Evolutionary conservation across 306 rosid genomes (phyloP).

Genomic region (Fagus sylvatica): DNA sequence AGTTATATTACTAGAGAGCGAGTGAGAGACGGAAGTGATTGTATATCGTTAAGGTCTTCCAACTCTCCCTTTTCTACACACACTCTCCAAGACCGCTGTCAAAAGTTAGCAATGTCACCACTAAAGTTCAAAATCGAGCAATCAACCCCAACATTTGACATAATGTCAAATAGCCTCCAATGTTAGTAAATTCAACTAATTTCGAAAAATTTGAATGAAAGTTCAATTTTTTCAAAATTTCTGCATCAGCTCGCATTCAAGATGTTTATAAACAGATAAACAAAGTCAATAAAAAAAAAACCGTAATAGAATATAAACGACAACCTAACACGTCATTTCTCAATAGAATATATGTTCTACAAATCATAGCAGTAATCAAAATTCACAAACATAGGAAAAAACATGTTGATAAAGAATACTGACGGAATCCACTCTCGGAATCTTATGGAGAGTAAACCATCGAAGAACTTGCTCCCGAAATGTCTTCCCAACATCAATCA

Average conservation of each 20-base stretch:
- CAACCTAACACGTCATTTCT: not conserved
- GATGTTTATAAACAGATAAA: too few species aligned
- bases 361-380: not conserved
- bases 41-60: not conserved
- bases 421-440: conserved; percentile 92
- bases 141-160: too few species aligned
- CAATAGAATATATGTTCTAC: not conserved
- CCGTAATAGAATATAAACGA: not conserved
- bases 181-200: too few species aligned
- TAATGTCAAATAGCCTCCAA: too few species aligned
- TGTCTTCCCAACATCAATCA: conserved; percentile 94
- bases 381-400: not conserved
- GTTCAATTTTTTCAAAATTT: too few species aligned
- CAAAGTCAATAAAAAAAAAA: too few species aligned
- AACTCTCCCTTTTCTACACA: not conserved
- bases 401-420: conserved; percentile 28
- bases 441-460: conserved; percentile 79
- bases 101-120: too few species aligned
- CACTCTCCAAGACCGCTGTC: not conserved
- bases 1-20: not conserved
- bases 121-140: too few species aligned
- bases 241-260: too few species aligned
- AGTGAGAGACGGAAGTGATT: not conserved
- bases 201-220: too few species aligned
- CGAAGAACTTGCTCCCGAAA: conserved; percentile 92